Base-by-base conservation (phyloP, 2,329 filamentous ascomycete species). In the Monosporascus sp. region DNA sequence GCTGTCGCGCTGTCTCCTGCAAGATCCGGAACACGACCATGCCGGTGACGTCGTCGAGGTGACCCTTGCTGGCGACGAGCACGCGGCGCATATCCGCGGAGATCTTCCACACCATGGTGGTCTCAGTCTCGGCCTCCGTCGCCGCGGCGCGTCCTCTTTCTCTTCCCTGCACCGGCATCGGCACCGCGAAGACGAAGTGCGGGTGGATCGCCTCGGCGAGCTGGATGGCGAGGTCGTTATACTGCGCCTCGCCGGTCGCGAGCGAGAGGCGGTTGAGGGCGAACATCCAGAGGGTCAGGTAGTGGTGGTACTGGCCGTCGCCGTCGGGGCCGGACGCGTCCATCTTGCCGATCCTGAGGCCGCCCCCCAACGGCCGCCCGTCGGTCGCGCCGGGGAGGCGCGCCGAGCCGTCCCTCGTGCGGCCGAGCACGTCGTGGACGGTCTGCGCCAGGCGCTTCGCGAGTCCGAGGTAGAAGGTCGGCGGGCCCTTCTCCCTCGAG, bases 211-310 rank as follows among this genome's bases (percentile, higher is more conserved):
- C 75, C 56, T 71, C 70, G 5, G 79, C 80, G 11, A 84, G 66
- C 52, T 76, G 68, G 3, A 82, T 69, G 0, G 79, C 81, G 49
- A 77, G 70, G 27, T 69, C 65, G 55, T 82, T 83, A 56, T 75
- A 83, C 7, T 55, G 59, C 9, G 63, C 58, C 22, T 82, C 72
- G 0, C 68, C 68, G 1, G 75, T 72, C 3, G 77, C 80, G 37
- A 76, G 55, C 0, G 76, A 70, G 41, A 82, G 68, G 1, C 81
- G 70, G 60, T 81, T 82, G 5, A 84, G 70, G 2, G 81, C 80
- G 61, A 83, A 83, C 80, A 84, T 83, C 81, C 81, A 85, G 5
- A 83, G 61, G 0, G 80, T 83, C 20, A 84, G 68, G 57, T 84
- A 84, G 59, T 84, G 81, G 58, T 83, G 79, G 55, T 84, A 84